Base-by-base conservation (phyloP, 2,329 filamentous ascomycete genomes). In the Rutstroemia sp. region DNA sequence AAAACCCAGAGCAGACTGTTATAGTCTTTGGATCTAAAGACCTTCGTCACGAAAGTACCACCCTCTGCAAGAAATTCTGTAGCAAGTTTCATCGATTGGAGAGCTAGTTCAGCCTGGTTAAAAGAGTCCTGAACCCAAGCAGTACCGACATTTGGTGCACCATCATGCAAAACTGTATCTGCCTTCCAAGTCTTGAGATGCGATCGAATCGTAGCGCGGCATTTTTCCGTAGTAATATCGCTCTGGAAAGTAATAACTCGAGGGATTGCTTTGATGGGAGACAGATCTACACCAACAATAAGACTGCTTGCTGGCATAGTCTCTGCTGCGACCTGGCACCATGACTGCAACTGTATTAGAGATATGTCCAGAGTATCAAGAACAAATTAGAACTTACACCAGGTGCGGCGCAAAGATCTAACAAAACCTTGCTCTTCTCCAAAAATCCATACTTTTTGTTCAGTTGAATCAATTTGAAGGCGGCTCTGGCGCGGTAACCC, bases 401-500 rank as follows among this genome's bases (percentile, higher is more conserved):
- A 34, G 94, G 94, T 19, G 94, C 94, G 63, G 94, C 94, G 76
- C 94, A 99, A 70, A 99, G 87, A 86, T 99, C 95, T 71, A 99
- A 79, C 60, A 96, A 78, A 67, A 97, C 94, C 77, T 90, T 95
- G 74, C 90, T 95, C 79, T 95, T 92, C 73, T 97, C 91, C 65
- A 99, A 78, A 74, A 99, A 99, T 65, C 90, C 89, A 87, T 95
- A 99, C 72, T 96, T 97, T 76, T 97, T 96, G 77, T 99, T 99
- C 67, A 99, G 78, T 73, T 99, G 92, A 65, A 99, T 92, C 66
- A 99, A 77, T 77, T 99, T 99, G 81, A 97, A 97, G 56, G 94
- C 92, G 66, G 94, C 92, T 80, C 94, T 83, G 60, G 94, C 92
- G 68, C 94, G 82, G 71, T 96, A 99, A 61, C 94, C 94, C 53